Conservation (phyloP, 2,329 filamentous ascomycete genomes). For the Aspergillus glaucus region DNA sequence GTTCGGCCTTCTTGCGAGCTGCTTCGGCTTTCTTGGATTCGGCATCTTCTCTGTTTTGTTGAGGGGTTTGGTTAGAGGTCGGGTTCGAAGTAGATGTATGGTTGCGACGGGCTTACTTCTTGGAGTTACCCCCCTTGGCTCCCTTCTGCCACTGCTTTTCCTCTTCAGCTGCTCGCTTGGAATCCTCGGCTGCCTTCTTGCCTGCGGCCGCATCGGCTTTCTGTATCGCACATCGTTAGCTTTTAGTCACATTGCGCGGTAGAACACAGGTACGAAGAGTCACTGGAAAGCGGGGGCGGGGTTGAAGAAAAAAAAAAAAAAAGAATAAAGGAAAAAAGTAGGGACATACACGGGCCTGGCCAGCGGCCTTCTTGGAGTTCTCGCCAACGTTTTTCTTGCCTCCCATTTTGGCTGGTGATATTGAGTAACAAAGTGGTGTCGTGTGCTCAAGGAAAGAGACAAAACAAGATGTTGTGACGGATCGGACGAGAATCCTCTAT, state of each 20-base stretch:
- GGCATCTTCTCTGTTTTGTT: slow-evolving; percentile 63
- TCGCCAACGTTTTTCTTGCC: slow-evolving; percentile 63
- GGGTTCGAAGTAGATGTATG: not conserved
- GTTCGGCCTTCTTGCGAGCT: slow-evolving; percentile 86
- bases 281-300: slow-evolving; percentile 20
- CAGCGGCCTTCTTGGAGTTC: slow-evolving; percentile 80
- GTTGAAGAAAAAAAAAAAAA: slow-evolving; percentile 5
- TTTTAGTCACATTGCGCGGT: slow-evolving; percentile 3
- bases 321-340: slow-evolving; percentile 7
- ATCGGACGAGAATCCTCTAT: not conserved
- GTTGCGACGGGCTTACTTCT: slow-evolving; percentile 61
- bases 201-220: slow-evolving; percentile 82
- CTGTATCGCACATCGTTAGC: slow-evolving; percentile 37
- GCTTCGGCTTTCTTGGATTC: slow-evolving; percentile 76
- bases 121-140: slow-evolving; percentile 66
- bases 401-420: slow-evolving; percentile 49
- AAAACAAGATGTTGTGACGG: not conserved
- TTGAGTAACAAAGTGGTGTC: not conserved
- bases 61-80: not conserved
- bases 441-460: not conserved
- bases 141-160: slow-evolving; percentile 78
- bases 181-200: slow-evolving; percentile 67
- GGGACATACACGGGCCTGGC: slow-evolving; percentile 59
- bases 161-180: slow-evolving; percentile 61
- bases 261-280: slow-evolving; percentile 6